Percentiles rank a stretch among this genome's conserved stretches.
phyloP scores from a whole-genome alignment of 1,284 basidiomycete species.

The Trametes polyzona region DNA sequence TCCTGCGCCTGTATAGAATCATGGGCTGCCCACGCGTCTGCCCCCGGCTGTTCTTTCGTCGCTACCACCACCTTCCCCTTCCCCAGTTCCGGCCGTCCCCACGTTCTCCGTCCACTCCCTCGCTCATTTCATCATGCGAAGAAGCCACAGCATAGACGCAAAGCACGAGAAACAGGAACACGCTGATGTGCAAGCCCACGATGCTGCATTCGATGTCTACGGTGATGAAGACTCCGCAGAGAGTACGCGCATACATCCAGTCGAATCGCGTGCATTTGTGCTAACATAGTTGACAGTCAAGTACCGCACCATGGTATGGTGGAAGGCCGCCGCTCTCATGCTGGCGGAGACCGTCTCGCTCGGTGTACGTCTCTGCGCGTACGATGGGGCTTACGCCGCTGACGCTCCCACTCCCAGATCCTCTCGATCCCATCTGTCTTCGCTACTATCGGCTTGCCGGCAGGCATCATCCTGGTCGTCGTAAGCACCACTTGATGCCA shows the following conservation, averaged over 20 bases:
- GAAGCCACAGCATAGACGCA: conserved; percentile 1
- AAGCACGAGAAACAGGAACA: conserved; percentile 1
- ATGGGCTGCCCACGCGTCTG: not conserved
- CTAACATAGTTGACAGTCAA: conserved; percentile 29
- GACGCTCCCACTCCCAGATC: conserved; percentile 24
- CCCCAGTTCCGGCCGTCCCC: not conserved
- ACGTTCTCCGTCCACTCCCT: not conserved
- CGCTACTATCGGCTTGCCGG: conserved; percentile 35
- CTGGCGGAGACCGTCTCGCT: conserved; percentile 39
- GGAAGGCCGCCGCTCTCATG: conserved; percentile 40
- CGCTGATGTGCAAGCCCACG: not conserved
- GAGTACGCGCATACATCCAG: conserved; percentile 19
- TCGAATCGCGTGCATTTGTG: not conserved
- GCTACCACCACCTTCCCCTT: not conserved
- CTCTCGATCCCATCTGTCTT: conserved; percentile 38
- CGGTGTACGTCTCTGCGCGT: conserved; percentile 25
- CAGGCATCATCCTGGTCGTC: conserved; percentile 35
- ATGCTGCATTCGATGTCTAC: conserved; percentile 17
- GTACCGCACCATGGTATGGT: conserved; percentile 41
- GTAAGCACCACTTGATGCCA: conserved; percentile 12
- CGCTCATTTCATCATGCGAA: not conserved
- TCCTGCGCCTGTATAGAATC: not conserved
- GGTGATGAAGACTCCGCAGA: conserved; percentile 17
- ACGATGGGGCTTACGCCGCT: not conserved
- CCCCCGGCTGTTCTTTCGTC: not conserved